phyloP scores from a whole-genome alignment of 805 yeast genomes.

The Candida gorgasii region DNA sequence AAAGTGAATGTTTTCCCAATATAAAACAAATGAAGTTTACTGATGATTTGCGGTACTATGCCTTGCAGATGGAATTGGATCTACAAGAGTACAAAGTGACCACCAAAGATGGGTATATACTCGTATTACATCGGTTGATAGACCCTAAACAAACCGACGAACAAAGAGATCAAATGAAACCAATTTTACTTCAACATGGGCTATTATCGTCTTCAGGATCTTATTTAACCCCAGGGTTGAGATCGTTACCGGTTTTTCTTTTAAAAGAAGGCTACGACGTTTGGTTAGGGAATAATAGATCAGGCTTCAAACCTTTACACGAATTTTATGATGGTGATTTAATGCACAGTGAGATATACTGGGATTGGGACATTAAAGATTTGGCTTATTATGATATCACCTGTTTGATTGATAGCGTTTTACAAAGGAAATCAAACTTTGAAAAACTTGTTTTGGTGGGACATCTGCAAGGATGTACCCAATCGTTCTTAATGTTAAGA shows the following conservation, averaged over 20 bases:
- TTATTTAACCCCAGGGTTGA: conserved; percentile 77
- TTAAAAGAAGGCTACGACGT: conserved; percentile 68
- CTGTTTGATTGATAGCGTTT: conserved; percentile 63
- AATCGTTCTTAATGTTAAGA: conserved; percentile 69
- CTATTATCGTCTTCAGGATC: conserved; percentile 85
- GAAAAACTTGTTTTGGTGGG: conserved; percentile 63
- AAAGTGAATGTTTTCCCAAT: conserved; percentile 37
- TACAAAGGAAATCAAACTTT: conserved; percentile 40
- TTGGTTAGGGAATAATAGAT: conserved; percentile 90
- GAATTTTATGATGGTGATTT: conserved; percentile 30
- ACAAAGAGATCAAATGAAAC: conserved; percentile 44
- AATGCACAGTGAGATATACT: conserved; percentile 53
- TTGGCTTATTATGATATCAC: conserved; percentile 81
- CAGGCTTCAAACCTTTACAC: conserved; percentile 80
- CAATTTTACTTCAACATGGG: conserved; percentile 82
- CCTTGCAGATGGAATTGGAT: conserved; percentile 57
- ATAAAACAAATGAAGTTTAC: conserved; percentile 32
- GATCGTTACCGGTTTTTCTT: conserved; percentile 67
- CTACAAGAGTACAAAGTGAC: conserved; percentile 58
- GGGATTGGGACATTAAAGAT: conserved; percentile 94
- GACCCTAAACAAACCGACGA: conserved; percentile 43
- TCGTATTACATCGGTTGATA: conserved; percentile 64
- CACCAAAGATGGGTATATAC: conserved; percentile 78
- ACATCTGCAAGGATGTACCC: conserved; percentile 95
- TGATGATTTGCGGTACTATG: conserved; percentile 65